Base-by-base conservation (phyloP, 495 filamentous ascomycete genomes). In the Hapsidospora chrysogenum region DNA sequence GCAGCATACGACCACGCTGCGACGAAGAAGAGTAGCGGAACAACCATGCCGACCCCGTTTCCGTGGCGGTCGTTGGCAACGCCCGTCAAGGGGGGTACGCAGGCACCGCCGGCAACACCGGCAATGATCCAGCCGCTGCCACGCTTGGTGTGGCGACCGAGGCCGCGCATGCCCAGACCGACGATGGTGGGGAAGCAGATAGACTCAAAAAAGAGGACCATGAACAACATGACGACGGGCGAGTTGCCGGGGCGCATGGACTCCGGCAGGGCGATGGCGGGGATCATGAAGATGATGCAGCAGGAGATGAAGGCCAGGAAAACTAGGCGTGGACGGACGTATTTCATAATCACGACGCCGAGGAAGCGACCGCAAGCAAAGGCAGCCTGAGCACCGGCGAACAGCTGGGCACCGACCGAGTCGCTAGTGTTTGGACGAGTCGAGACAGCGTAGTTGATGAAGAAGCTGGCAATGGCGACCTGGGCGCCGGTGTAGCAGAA, bases 401-500 rank as follows among this genome's bases (percentile, higher is more conserved):
- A 64, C 42, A 72, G 59, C 41, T 73, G 61, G 1, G 63, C 22
- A 14, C 33, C 33, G 8, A 27, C 20, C 10, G 20, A 17, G 33
- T 53, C 44, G 31, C 32, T 26, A 4, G 48, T 47, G 18, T 22
- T 8, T 3, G 43, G 16, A 9, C 43, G 23, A 26, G 39, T 46
- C 14, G 37, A 37, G 8, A 47, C 47, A 9, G 36, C 52, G 44
- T 60, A 63, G 37, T 63, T 61, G 41, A 63, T 61, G 43, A 64
- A 61, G 41, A 54, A 60, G 19, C 46, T 48, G 10, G 73, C 72
- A 33, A 76, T 66, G 28, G 65, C 72, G 18, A 79, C 72, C 49
- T 82, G 76, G 15, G 73, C 64, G 21, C 78, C 78, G 2, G 71
- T 68, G 48, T 79, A 85, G 50, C 72, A 80, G 51, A 82, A 81